Evolutionary conservation across 345 rosid species (phyloP), one percentile per base, ranked within the genome.

Genomic region (Citrus reticulata): DNA sequence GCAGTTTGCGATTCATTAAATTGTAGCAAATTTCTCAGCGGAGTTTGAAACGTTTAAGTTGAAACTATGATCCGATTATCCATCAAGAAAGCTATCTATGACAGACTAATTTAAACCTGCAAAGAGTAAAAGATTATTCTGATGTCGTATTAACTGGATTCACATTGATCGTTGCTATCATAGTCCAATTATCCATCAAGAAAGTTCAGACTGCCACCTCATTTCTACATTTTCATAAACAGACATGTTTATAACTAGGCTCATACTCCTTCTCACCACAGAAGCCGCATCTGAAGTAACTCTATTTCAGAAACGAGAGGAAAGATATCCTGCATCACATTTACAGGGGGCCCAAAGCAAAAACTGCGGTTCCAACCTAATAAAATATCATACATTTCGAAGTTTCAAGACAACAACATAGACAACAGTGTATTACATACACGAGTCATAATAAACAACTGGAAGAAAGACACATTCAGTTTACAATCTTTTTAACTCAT

Each of bases 331-430:
- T 29, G 68, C 65, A 39, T 29, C 40, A 39, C 32, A 61, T 60
- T 58, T 73, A 35, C 51, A 54, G 22, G 34, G 49, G 7, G 32
- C 32, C 62, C 68, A 27, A 73, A 9, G 54, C 72, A 51, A 66
- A 79, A 71, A 49, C 35, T 67, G 54, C 6, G 6, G 64, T 58
- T 40, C 63, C 42, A 57, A 65, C 59, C 74, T 27, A 11, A 68
- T 35, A 72, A 77, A 83, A 76, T 68, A 72, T 46, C 67, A 49
- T 80, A 67, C 76, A 72, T 67, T 67, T 55, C 57, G 24, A 69
- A 75, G 73, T 71, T 70, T n/a, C 57, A 70, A 72, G 82, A 87
- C 78, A 81, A 84, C 86, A 84, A 81, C 74, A 84, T 29, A 68
- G 79, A 86, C 79, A 80, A 78, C 81, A 84, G 78, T 16, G 22